These are phyloP conservation scores for Diplodia intermedia DNA, from an alignment of 2,329 filamentous ascomycete species.

Conservation along the genomic window DNA sequence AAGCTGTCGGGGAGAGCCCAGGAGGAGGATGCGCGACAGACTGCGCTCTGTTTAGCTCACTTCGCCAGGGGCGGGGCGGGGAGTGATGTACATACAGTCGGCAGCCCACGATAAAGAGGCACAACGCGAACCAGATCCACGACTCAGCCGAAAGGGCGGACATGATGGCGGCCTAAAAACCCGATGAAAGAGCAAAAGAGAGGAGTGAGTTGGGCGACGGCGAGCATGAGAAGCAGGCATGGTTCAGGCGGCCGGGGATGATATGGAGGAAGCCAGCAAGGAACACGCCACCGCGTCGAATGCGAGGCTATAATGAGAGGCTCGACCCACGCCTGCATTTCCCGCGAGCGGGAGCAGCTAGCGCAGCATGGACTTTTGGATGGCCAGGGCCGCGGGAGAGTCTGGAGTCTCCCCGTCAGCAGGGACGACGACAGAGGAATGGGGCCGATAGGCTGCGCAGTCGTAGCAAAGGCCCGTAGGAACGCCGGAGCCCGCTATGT, in stretches of 20 bases:
- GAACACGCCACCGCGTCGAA: neutral
- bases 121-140: conserved; percentile 56
- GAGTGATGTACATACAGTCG: conserved; percentile 38
- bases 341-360: conserved; percentile 15
- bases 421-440: neutral
- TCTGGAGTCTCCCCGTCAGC: conserved; percentile 6
- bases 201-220: neutral
- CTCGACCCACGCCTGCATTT: neutral
- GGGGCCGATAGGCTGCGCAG: conserved; percentile 8
- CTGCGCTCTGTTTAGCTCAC: neutral
- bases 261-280: neutral
- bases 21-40: conserved; percentile 51
- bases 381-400: conserved; percentile 6
- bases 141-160: conserved; percentile 49
- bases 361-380: conserved; percentile 7
- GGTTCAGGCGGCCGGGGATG: neutral
- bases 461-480: neutral
- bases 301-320: neutral
- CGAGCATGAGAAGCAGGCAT: conserved; percentile 1
- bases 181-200: conserved; percentile 2
- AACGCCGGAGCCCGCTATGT: conserved; percentile 12
- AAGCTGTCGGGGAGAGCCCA: conserved; percentile 33
- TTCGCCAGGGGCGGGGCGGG: conserved; percentile 50
- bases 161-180: conserved; percentile 4
- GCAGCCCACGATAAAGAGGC: conserved; percentile 43